Evolutionary conservation across 1,284 basidiomycete genomes (phyloP).

Genomic region (Earliella scabrosa): DNA sequence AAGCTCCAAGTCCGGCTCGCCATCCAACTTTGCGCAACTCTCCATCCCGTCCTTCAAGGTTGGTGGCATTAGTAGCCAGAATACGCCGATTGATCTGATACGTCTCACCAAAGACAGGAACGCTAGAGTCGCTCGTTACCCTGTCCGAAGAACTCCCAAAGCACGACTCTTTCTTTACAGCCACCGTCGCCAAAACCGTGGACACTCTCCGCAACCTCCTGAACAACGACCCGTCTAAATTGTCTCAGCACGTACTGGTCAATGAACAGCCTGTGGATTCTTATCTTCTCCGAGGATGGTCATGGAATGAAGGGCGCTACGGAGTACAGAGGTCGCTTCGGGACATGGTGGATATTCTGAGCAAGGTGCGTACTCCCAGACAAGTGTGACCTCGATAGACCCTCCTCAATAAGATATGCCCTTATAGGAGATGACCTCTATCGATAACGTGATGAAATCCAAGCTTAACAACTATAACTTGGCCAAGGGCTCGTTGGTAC

Average conservation of each 20-base stretch:
- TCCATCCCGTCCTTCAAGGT: conserved; percentile 83
- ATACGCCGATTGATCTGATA: background rate
- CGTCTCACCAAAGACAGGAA: conserved; percentile 75
- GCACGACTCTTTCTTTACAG: conserved; percentile 88
- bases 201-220: conserved; percentile 92
- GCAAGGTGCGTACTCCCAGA: conserved; percentile 59
- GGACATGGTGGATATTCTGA: conserved; percentile 83
- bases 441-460: conserved; percentile 88
- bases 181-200: conserved; percentile 89
- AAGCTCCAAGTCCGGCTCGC: conserved; percentile 57
- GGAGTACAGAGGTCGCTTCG: conserved; percentile 77
- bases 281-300: conserved; percentile 81
- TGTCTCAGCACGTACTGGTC: conserved; percentile 83
- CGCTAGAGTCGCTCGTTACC: conserved; percentile 87
- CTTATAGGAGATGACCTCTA: conserved; percentile 83
- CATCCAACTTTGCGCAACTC: conserved; percentile 57
- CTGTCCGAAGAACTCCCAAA: conserved; percentile 95
- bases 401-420: background rate
- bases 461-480: conserved; percentile 94
- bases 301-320: conserved; percentile 91
- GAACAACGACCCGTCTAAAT: conserved; percentile 86
- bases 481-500: conserved; percentile 91
- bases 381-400: conserved; percentile 6
- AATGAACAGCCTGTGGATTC: conserved; percentile 85
- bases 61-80: background rate